Evolutionary conservation across 306 rosid genomes (phyloP), one percentile per base, ranked within the genome.

Genomic region (Trifolium fragiferum): DNA sequence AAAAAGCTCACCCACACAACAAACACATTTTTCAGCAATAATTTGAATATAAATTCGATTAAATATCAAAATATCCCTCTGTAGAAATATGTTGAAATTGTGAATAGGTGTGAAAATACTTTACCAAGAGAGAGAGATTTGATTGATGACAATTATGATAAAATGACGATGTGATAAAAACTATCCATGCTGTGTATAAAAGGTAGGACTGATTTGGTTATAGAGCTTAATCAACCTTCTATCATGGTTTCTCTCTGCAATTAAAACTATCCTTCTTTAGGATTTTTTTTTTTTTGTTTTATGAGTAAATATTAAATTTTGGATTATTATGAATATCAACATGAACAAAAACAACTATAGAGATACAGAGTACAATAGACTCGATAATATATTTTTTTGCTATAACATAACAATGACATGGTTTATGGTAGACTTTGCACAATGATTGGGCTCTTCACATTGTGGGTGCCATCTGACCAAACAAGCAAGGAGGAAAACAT

Each of bases 191-290:
- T n/a, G n/a, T n/a, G n/a, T n/a, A n/a, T n/a, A n/a, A n/a, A n/a
- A n/a, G n/a, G n/a, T n/a, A n/a, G n/a, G n/a, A n/a, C n/a, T n/a
- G n/a, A n/a, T n/a, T n/a, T n/a, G n/a, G n/a, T n/a, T n/a, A n/a
- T n/a, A n/a, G n/a, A 73, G 66, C 61, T 65, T 63, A 19, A 61
- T 75, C 73, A 69, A 33, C 51, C 23, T 41, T 75, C 68, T 51
- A 30, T 27, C 40, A 12, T 55, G 75, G 21, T 53, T 81, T 75
- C 15, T 76, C 47, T 80, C 58, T 62, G 23, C 64, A 69, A 70
- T 51, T 41, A 10, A 41, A 41, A 41, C 14, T 10, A 41, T 40
- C 11, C 12, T 40, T 40, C 4, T 40, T 40, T 3, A 8, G 10
- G 1, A 12, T 40, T 38, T 11, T 38, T 38, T 27, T 10, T 41